Evolutionary conservation across 768 basidiomycete species (phyloP).

Genomic region (Pleurotus eryngii): DNA sequence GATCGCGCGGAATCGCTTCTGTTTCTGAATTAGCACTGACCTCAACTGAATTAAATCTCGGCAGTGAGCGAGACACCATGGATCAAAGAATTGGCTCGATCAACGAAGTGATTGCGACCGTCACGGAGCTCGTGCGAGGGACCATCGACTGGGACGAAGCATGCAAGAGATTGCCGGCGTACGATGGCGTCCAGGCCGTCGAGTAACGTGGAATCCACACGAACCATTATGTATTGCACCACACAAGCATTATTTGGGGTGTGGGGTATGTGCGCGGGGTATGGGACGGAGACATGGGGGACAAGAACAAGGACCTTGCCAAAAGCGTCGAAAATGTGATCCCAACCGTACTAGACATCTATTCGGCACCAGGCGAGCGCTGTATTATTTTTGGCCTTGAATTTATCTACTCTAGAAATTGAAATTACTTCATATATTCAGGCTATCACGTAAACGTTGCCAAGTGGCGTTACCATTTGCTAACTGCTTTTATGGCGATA

Average conservation of each 20-base stretch:
- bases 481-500: too few relatives aligned
- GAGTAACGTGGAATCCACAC: constrained; percentile 31
- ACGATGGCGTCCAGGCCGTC: constrained; percentile 88
- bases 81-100: constrained; percentile 87
- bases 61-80: constrained; percentile 91
- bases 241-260: background rate
- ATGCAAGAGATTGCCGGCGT: constrained; percentile 63
- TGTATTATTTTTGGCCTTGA: too few relatives aligned
- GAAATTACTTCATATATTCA: too few relatives aligned
- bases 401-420: too few relatives aligned
- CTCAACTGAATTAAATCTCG: constrained; percentile 10
- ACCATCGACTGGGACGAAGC: constrained; percentile 77
- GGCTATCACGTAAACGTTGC: too few relatives aligned
- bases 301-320: too few relatives aligned
- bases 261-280: background rate
- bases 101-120: constrained; percentile 82
- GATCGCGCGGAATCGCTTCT: background rate
- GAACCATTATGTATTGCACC: background rate
- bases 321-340: background rate
- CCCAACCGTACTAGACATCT: background rate
- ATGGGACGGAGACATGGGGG: too few relatives aligned
- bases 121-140: constrained; percentile 77
- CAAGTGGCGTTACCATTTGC: too few relatives aligned
- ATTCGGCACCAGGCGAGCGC: too few relatives aligned
- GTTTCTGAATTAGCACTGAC: constrained; percentile 1